phyloP scores from a whole-genome alignment of 805 yeast genomes.

The Grigorovia transvaalensis region DNA sequence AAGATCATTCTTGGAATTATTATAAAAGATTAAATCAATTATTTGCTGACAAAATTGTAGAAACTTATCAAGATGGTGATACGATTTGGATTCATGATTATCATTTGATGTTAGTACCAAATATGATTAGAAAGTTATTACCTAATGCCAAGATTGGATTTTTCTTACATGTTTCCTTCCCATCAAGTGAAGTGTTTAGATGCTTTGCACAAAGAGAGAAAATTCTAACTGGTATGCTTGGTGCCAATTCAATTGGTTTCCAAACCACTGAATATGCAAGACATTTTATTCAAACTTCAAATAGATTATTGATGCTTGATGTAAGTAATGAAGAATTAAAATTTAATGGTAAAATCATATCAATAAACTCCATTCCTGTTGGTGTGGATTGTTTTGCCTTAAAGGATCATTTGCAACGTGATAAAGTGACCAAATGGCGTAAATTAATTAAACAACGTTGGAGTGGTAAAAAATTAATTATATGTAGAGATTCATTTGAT shows the following conservation, averaged over 20 bases:
- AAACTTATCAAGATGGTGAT: slow-evolving; percentile 62
- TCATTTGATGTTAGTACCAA: slow-evolving; percentile 78
- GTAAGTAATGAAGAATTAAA: slow-evolving; percentile 48
- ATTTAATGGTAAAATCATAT: slow-evolving; percentile 47
- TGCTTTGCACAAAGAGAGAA: slow-evolving; percentile 81
- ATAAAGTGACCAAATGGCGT: slow-evolving; percentile 55
- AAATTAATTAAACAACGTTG: slow-evolving; percentile 66
- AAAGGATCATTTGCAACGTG: slow-evolving; percentile 34
- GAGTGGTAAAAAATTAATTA: slow-evolving; percentile 58
- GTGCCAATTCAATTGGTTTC: slow-evolving; percentile 79
- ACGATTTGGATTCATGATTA: slow-evolving; percentile 90
- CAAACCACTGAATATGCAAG: slow-evolving; percentile 90
- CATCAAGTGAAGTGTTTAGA: slow-evolving; percentile 89
- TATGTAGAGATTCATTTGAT: slow-evolving; percentile 83
- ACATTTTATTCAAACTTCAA: slow-evolving; percentile 87
- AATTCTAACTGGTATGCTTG: slow-evolving; percentile 72
- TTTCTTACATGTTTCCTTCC: slow-evolving; percentile 88
- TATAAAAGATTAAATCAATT: slow-evolving; percentile 66
- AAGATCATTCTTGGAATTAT: slow-evolving; percentile 88
- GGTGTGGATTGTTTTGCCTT: slow-evolving; percentile 68
- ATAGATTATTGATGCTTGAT: slow-evolving; percentile 74
- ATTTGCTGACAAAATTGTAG: slow-evolving; percentile 67
- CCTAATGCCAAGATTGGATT: slow-evolving; percentile 87
- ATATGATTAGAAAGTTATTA: slow-evolving; percentile 61
- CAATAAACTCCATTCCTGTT: slow-evolving; percentile 53